Percentiles rank a stretch among this genome's conserved stretches.
Conservation (phyloP, 192 early-diverging fungal species). For the Gryganskiella cystojenkinii region DNA sequence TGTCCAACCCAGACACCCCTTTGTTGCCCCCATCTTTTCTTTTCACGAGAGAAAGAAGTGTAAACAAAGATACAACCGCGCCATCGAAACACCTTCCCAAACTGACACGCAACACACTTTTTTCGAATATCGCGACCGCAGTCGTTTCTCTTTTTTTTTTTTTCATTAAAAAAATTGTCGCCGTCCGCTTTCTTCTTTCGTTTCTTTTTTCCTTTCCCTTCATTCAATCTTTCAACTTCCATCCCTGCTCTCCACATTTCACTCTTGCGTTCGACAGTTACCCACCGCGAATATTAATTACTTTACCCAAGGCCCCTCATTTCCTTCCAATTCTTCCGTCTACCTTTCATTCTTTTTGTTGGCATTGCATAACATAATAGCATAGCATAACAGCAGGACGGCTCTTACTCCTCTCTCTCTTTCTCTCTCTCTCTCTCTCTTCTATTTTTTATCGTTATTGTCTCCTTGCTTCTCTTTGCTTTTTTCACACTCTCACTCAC, state of each 20-base stretch:
- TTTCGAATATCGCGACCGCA: no score
- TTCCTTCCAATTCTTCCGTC: background rate
- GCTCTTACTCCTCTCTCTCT: background rate
- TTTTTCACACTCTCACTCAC: background rate
- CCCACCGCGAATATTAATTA: no score
- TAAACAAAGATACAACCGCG: background rate
- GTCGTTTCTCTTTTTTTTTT: no score
- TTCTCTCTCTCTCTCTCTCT: slow-evolving; percentile 6
- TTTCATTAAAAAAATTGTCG: no score
- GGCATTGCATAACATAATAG: no score
- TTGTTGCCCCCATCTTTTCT: background rate
- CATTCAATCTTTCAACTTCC: background rate
- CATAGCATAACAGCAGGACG: no score
- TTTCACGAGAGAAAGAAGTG: background rate
- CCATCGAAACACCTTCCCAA: background rate
- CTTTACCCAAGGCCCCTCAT: background rate
- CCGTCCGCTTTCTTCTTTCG: background rate
- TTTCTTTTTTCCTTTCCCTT: background rate
- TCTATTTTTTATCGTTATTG: background rate
- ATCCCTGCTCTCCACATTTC: background rate
- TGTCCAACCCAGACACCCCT: no score
- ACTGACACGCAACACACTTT: background rate
- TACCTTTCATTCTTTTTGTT: background rate
- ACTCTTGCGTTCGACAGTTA: background rate
- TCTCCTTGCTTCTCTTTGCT: background rate